phyloP scores from a whole-genome alignment of 1,139 yeast genomes.

The Lodderomyces elongisporus region DNA sequence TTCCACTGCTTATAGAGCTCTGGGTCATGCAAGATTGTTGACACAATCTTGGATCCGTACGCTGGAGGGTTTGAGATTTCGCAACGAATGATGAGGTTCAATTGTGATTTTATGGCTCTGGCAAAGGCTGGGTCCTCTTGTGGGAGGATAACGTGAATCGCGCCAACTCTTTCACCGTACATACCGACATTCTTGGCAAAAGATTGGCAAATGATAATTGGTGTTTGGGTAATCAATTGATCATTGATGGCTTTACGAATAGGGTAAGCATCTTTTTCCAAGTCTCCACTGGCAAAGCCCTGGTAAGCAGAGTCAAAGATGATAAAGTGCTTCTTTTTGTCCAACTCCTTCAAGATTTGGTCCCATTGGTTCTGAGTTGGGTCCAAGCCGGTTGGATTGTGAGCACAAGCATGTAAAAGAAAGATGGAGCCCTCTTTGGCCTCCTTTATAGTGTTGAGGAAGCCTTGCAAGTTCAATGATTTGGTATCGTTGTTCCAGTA shows the following conservation, averaged over 20 bases:
- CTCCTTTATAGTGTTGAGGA: constrained; percentile 54
- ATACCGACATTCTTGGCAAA: constrained; percentile 96
- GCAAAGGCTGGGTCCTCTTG: constrained; percentile 27
- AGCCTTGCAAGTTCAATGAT: constrained; percentile 64
- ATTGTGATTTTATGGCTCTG: constrained; percentile 64
- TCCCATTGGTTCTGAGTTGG: constrained; percentile 43
- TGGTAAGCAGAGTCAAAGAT: constrained; percentile 48
- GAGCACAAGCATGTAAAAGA: constrained; percentile 47
- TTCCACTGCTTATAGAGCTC: constrained; percentile 77
- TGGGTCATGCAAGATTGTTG: constrained; percentile 64
- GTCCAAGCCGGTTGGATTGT: constrained; percentile 49
- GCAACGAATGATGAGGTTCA: constrained; percentile 72
- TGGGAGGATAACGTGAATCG: constrained; percentile 67
- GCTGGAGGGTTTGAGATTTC: constrained; percentile 94
- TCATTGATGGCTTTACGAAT: constrained; percentile 73
- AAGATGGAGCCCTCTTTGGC: constrained; percentile 82
- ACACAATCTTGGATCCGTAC: constrained; percentile 90
- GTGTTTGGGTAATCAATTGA: constrained; percentile 29
- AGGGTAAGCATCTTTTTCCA: constrained; percentile 80
- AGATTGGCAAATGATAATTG: constrained; percentile 82
- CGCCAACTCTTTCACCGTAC: constrained; percentile 98
- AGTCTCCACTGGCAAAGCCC: constrained; percentile 59
- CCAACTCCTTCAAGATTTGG: constrained; percentile 35
- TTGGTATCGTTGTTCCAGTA: constrained; percentile 66
- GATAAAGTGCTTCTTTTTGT: constrained; percentile 34